A percentile compares a stretch with the other conserved stretches of the same genome.
These are phyloP conservation scores for Coemansia sp. DNA, from an alignment of 192 early-diverging fungal genomes.

Conservation along the genomic window DNA sequence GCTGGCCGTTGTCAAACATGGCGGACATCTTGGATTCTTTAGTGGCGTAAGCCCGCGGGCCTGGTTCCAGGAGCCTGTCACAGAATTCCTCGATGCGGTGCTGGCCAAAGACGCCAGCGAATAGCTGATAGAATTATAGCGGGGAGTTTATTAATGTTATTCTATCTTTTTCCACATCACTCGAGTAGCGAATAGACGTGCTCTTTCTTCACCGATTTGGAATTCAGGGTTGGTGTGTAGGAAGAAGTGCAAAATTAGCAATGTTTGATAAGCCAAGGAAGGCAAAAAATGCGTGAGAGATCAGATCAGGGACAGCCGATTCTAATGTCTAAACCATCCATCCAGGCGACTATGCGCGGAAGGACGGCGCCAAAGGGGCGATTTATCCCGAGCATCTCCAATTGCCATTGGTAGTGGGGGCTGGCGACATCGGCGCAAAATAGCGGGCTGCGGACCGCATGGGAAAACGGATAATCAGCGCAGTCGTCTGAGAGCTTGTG, in stretches of 20 bases:
- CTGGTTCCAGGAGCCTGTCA: constrained; percentile 64
- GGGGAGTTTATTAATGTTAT: background rate
- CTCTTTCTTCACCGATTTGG: background rate
- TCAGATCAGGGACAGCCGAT: background rate
- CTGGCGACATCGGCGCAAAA: too few relatives aligned
- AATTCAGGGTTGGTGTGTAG: too few relatives aligned
- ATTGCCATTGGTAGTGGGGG: background rate
- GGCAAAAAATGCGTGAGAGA: background rate
- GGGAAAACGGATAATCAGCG: background rate
- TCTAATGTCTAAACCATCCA: constrained; percentile 50
- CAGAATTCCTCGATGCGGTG: constrained; percentile 54
- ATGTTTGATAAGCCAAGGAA: constrained; percentile 1
- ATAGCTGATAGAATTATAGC: too few relatives aligned
- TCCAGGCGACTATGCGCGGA: constrained; percentile 37
- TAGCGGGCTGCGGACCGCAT: too few relatives aligned
- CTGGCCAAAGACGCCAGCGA: constrained; percentile 3
- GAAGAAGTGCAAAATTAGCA: too few relatives aligned
- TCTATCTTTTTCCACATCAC: background rate
- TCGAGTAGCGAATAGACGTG: background rate
- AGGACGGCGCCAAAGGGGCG: constrained; percentile 23
- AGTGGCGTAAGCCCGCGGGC: constrained; percentile 26
- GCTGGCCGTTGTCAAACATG: constrained; percentile 69
- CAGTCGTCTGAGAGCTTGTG: background rate
- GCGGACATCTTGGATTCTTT: constrained; percentile 90
- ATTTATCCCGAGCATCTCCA: constrained; percentile 33